These are phyloP conservation scores for Plasmodium ovale DNA, from an alignment of 169 alveolate species.

Conservation along the genomic window DNA sequence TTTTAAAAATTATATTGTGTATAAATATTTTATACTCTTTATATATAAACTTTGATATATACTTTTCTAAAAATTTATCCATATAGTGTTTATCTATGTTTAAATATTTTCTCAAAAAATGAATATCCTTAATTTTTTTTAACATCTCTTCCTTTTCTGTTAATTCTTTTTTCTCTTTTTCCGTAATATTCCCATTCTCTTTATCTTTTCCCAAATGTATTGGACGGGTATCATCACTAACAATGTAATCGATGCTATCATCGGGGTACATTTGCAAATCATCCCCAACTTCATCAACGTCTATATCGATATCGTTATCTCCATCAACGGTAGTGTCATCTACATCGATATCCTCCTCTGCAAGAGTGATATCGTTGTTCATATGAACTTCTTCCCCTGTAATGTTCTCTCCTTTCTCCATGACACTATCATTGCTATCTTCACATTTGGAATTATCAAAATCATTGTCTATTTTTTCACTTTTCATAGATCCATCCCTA, in stretches of 20 bases:
- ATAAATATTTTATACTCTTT: conserved; percentile 59
- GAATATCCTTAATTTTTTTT: conserved; percentile 44
- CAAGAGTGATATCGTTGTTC: background rate
- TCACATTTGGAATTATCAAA: background rate
- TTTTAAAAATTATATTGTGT: conserved; percentile 62
- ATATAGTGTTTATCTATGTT: conserved; percentile 14
- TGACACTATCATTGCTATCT: background rate
- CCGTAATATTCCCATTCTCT: conserved; percentile 7
- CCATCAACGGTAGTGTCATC: background rate
- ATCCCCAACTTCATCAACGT: background rate
- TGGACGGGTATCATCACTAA: conserved; percentile 9
- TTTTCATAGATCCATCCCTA: too few relatives aligned
- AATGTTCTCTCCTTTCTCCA: background rate
- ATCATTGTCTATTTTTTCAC: background rate
- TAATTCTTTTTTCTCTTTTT: conserved; percentile 39
- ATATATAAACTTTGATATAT: conserved; percentile 27
- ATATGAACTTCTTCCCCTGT: background rate
- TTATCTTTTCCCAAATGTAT: conserved; percentile 20
- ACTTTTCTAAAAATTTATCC: conserved; percentile 48
- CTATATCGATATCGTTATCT: background rate
- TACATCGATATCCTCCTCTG: background rate
- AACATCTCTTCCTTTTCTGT: conserved; percentile 42
- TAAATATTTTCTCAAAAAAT: conserved; percentile 64
- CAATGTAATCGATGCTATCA: background rate
- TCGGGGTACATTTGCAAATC: background rate